These are phyloP conservation scores for Rhizopogon vinicolor DNA, from an alignment of 768 basidiomycete species.

Conservation along the genomic window DNA sequence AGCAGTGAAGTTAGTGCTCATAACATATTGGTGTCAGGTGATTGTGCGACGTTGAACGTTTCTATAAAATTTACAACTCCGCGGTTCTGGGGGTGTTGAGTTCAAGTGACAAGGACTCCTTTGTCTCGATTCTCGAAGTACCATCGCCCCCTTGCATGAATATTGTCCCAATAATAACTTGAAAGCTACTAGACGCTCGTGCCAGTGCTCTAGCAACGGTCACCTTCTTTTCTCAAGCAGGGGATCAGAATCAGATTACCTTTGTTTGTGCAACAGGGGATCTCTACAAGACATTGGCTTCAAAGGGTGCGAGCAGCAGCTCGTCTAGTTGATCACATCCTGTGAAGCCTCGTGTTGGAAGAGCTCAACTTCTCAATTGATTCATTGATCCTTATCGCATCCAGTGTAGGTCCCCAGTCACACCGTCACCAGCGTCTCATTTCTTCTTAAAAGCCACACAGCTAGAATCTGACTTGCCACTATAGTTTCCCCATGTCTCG, in stretches of 20 bases:
- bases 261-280: not conserved
- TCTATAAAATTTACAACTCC: not conserved
- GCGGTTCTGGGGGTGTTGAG: not conserved
- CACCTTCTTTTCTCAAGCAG: not conserved
- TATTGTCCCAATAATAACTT: no score
- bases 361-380: not conserved
- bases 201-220: no score
- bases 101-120: no score
- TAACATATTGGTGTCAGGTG: not conserved
- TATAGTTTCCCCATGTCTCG: not conserved
- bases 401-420: not conserved
- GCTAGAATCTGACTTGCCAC: not conserved
- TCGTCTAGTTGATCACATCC: not conserved
- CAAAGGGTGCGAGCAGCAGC: not conserved
- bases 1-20: not conserved
- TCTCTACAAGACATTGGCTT: not conserved
- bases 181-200: no score
- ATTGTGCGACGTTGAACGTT: no score
- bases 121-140: no score
- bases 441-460: not conserved
- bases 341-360: slow-evolving; percentile 1
- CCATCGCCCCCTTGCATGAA: no score
- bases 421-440: not conserved
- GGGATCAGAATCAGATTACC: no score
- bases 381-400: not conserved